Evolutionary conservation across 2,329 filamentous ascomycete genomes (phyloP).

Genomic region (Plectosphaerella cucumerina): DNA sequence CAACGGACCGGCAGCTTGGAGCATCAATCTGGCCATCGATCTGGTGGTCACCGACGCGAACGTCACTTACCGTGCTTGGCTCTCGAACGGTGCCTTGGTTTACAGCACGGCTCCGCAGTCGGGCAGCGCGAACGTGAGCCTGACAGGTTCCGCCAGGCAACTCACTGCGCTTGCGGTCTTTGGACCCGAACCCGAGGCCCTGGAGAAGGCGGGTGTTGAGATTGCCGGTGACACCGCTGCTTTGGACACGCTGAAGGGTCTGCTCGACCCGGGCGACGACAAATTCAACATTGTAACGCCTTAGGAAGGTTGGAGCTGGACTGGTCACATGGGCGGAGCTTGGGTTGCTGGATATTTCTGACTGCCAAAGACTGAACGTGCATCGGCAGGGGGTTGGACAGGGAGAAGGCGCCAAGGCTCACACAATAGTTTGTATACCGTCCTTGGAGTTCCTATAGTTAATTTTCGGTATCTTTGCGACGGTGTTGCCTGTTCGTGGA

Average conservation of each 20-base stretch:
- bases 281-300: slow-evolving; percentile 1
- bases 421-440: no score
- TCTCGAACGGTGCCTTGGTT: slow-evolving; percentile 6
- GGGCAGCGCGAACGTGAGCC: not conserved
- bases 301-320: not conserved
- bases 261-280: not conserved
- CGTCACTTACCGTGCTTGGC: slow-evolving; percentile 5
- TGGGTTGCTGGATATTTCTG: no score
- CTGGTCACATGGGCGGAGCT: no score
- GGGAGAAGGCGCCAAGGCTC: no score
- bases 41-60: not conserved
- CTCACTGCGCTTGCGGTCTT: slow-evolving; percentile 3
- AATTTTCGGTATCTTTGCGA: no score
- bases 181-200: not conserved
- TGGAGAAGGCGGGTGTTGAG: not conserved
- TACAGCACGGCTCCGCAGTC: slow-evolving; percentile 1
- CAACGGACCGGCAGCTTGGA: slow-evolving; percentile 4
- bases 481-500: no score
- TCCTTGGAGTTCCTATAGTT: no score
- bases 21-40: slow-evolving; percentile 3
- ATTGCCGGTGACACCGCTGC: not conserved
- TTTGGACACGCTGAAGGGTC: not conserved
- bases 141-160: not conserved
- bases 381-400: no score
- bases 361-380: no score